Percentiles rank a stretch among this genome's conserved stretches.
Conservation (phyloP, 2,329 filamentous ascomycete genomes). For the Fusarium stilboides region DNA sequence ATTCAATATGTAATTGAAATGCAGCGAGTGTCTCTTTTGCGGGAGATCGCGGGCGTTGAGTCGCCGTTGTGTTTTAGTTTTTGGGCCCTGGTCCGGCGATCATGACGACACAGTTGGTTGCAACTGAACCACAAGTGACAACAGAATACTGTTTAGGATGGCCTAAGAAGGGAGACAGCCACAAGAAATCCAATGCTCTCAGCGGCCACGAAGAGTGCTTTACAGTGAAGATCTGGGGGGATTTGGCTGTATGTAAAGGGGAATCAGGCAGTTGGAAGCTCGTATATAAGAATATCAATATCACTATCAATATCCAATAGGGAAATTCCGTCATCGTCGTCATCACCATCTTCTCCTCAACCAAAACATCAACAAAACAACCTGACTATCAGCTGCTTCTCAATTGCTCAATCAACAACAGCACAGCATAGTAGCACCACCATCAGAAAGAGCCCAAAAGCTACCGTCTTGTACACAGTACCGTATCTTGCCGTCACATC, state of each 20-base stretch:
- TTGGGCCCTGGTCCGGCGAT: conserved; percentile 33
- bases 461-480: conserved; percentile 5
- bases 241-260: background rate
- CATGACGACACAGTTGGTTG: conserved; percentile 45
- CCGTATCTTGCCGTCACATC: conserved; percentile 35
- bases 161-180: background rate
- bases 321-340: conserved; percentile 16
- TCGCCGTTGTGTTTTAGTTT: conserved; percentile 31
- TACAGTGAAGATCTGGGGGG: background rate
- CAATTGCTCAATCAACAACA: conserved; percentile 9
- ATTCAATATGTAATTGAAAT: conserved; percentile 31
- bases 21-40: conserved; percentile 25
- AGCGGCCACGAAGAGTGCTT: background rate
- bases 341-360: conserved; percentile 10
- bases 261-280: conserved; percentile 17
- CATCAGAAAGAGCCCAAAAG: background rate
- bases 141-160: conserved; percentile 10
- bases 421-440: conserved; percentile 11
- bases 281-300: conserved; percentile 41
- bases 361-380: conserved; percentile 30
- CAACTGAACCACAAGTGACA: conserved; percentile 16
- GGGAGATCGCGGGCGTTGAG: conserved; percentile 31
- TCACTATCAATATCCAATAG: too few species aligned
- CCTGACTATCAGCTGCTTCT: conserved; percentile 42
- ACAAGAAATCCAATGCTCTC: background rate